Percentiles rank a stretch among this genome's conserved stretches.
Evolutionary conservation across 441 rosid genomes (phyloP).

Genomic region (Erodium moschatum): DNA sequence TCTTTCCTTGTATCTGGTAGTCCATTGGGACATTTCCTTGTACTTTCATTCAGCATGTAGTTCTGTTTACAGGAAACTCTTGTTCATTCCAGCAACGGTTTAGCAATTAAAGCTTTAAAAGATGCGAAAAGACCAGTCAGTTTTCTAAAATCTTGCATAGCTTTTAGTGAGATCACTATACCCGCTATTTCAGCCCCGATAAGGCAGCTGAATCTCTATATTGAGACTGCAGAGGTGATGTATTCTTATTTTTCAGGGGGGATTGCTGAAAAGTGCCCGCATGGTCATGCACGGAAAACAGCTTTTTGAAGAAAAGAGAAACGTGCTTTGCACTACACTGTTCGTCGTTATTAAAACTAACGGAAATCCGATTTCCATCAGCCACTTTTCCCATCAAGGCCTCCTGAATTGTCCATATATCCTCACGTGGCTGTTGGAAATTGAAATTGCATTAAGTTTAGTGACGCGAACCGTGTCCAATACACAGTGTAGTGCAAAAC

Average conservation of each 20-base stretch:
- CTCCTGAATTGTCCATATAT: too few species aligned
- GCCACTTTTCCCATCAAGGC: too few species aligned
- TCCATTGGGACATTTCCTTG: conserved; percentile 7
- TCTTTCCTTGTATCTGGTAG: background rate
- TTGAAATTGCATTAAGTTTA: too few species aligned
- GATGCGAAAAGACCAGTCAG: conserved; percentile 35
- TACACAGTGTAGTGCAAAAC: too few species aligned
- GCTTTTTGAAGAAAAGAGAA: too few species aligned
- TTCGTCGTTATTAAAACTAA: too few species aligned
- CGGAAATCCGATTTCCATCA: too few species aligned
- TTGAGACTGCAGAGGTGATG: conserved; percentile 79
- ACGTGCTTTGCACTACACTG: too few species aligned
- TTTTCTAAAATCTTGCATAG: conserved; percentile 71
- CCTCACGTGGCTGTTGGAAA: too few species aligned
- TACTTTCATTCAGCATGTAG: conserved; percentile 13
- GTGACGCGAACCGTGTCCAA: too few species aligned
- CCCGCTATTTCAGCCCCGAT: conserved; percentile 50
- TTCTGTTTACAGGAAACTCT: conserved; percentile 59
- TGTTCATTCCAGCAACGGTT: conserved; percentile 64
- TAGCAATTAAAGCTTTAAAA: conserved; percentile 60
- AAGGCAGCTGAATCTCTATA: conserved; percentile 62
- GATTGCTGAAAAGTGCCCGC: too few species aligned
- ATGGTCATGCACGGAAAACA: too few species aligned
- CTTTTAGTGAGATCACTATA: conserved; percentile 79
- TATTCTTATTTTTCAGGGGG: conserved; percentile 13